Base-by-base conservation (phyloP, 139 green algal species). In the Closterium sp. region DNA sequence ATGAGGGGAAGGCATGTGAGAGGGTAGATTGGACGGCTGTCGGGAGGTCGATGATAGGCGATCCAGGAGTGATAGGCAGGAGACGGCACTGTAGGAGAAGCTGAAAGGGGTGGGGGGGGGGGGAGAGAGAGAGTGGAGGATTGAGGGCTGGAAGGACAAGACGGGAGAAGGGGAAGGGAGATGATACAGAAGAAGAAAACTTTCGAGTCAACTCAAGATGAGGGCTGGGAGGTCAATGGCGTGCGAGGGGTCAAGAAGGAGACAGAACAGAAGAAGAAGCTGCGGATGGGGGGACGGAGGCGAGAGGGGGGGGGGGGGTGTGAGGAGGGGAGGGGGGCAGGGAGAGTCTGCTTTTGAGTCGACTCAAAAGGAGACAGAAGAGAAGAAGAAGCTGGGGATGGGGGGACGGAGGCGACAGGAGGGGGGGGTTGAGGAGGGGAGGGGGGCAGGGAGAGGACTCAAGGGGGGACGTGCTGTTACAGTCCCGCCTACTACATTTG, bases 61-160 rank as follows among this genome's bases (percentile, higher is more conserved):
- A 30, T 69, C 84, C 6, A 86, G 90, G 43, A 99, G 94, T 64
- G 94, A 95, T 34, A 96, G 95, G 92, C 95, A 96, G 2, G 93
- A 91, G 43, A 99, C 90, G 6, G 98, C 98, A 88, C 96, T 98
- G 94, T 99, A 99, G 0, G 96, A 96, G 93, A 99, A 99, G 34
- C 92, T 94, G 92, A 1, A 10, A 33, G 76, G 2, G 76, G 76
- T 33, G 4, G 28, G 76, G 28, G 38, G 38, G 38, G 38, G 38
- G 38, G 12, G 38, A 12, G 38, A 10, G 16, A 21, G 38, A 10
- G 38, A 21, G 38, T 6, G 38, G 38, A 8, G 38, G 2, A 10
- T 4, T 66, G 38, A 21, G 38, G 38, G 16, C 16, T 23, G 21
- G 38, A 1, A 21, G 38, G 38, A 66, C 16, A 66, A 66, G 38